These are phyloP conservation scores for Phanerochaete carnosa DNA, from an alignment of 768 basidiomycete species.

Conservation along the genomic window DNA sequence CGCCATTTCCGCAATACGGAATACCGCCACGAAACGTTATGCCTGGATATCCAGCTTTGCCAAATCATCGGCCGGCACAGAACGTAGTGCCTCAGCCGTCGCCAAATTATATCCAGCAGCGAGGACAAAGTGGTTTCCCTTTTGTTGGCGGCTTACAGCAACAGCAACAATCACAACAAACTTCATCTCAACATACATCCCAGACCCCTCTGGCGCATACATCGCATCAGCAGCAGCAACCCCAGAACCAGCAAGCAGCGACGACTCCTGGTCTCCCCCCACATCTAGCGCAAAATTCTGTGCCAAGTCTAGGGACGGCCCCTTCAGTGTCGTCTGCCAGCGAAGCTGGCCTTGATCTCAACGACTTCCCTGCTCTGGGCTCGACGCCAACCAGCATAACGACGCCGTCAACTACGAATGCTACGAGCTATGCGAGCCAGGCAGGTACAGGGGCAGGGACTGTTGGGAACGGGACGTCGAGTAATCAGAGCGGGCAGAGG, in stretches of 20 bases:
- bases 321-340: conserved; percentile 63
- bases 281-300: conserved; percentile 50
- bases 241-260: conserved; percentile 33
- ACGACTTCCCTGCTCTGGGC: conserved; percentile 86
- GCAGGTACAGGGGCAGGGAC: conserved; percentile 64
- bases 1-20: conserved; percentile 48
- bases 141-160: conserved; percentile 59
- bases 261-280: conserved; percentile 52
- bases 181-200: conserved; percentile 24
- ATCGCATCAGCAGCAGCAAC: conserved; percentile 36
- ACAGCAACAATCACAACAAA: conserved; percentile 41
- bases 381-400: conserved; percentile 49
- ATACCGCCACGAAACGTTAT: conserved; percentile 61
- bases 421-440: conserved; percentile 81
- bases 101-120: conserved; percentile 62
- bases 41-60: conserved; percentile 54
- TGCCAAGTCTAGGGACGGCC: conserved; percentile 42
- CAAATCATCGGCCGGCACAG: conserved; percentile 60
- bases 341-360: conserved; percentile 80
- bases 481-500: conserved; percentile 41
- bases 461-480: conserved; percentile 22
- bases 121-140: conserved; percentile 64
- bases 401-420: conserved; percentile 32
- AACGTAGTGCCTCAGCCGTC: conserved; percentile 54
- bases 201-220: conserved; percentile 26